phyloP scores from a whole-genome alignment of 768 basidiomycete species.

The Suillus cothurnatus region DNA sequence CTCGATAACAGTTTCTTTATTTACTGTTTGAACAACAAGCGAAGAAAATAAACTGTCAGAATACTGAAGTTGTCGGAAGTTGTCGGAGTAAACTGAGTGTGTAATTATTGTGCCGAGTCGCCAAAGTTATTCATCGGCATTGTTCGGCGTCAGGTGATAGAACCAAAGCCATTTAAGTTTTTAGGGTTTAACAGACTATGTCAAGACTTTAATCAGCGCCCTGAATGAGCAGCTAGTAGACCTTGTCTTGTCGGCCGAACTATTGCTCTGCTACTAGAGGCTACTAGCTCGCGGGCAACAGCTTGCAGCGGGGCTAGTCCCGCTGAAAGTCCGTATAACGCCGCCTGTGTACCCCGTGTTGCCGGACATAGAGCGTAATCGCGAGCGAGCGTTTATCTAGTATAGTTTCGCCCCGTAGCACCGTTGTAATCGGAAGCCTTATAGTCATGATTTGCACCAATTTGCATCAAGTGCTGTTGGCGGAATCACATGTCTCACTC shows the following conservation, averaged over 20 bases:
- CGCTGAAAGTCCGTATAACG: conserved; percentile 19
- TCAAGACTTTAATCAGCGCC: too few relatives aligned
- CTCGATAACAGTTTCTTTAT: too few relatives aligned
- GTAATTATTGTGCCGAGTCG: too few relatives aligned
- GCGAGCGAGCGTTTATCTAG: conserved; percentile 10
- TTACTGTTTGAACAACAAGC: too few relatives aligned
- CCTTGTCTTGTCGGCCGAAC: neutral
- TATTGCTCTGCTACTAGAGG: neutral
- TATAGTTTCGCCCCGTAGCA: neutral
- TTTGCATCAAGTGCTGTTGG: conserved; percentile 11
- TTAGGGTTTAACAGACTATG: neutral
- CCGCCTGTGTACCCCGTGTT: conserved; percentile 7
- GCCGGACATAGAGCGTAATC: conserved; percentile 29
- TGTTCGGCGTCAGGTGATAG: neutral
- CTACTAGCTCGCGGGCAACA: neutral
- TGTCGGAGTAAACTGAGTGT: too few relatives aligned
- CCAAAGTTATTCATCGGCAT: neutral
- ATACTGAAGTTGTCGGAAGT: too few relatives aligned
- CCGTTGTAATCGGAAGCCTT: neutral
- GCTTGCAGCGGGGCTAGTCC: neutral
- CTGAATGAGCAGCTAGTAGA: neutral
- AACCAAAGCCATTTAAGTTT: neutral
- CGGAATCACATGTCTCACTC: conserved; percentile 49
- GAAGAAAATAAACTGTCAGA: too few relatives aligned
- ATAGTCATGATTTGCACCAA: neutral